Evolutionary conservation across 495 filamentous ascomycete genomes (phyloP).

Genomic region (Penicillium canariense): DNA sequence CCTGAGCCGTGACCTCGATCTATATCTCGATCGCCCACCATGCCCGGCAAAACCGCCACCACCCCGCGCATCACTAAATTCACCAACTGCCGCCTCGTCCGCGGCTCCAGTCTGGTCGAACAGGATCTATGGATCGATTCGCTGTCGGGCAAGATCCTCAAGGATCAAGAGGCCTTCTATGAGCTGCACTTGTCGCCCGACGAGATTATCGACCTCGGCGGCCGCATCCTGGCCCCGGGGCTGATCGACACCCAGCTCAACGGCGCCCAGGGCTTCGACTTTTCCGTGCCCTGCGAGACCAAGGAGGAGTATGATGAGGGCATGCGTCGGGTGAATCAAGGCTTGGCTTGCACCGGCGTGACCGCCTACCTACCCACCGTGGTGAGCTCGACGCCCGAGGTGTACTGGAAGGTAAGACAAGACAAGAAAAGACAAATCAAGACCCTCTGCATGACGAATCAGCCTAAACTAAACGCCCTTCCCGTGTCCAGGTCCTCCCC

Average conservation of each 20-base stretch:
- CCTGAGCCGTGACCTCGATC: not conserved
- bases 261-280: constrained; percentile 83
- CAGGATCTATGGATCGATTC: constrained; percentile 81
- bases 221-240: constrained; percentile 75
- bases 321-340: constrained; percentile 62
- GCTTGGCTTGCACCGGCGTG: constrained; percentile 71
- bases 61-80: constrained; percentile 67
- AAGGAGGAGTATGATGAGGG: constrained; percentile 62
- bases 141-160: constrained; percentile 69
- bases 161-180: constrained; percentile 73
- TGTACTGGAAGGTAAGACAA: constrained; percentile 58
- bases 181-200: constrained; percentile 54
- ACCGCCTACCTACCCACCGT: constrained; percentile 82
- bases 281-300: constrained; percentile 67
- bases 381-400: constrained; percentile 59
- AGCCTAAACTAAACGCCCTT: not conserved
- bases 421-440: no score
- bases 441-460: not conserved
- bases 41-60: constrained; percentile 42
- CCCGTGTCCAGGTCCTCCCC: constrained; percentile 58
- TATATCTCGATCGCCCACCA: constrained; percentile 8
- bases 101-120: constrained; percentile 58
- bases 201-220: constrained; percentile 66
- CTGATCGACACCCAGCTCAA: constrained; percentile 87
- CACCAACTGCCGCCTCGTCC: constrained; percentile 74